These are phyloP conservation scores for Mortierella sp. DNA, from an alignment of 371 early-diverging fungal genomes.

Conservation along the genomic window DNA sequence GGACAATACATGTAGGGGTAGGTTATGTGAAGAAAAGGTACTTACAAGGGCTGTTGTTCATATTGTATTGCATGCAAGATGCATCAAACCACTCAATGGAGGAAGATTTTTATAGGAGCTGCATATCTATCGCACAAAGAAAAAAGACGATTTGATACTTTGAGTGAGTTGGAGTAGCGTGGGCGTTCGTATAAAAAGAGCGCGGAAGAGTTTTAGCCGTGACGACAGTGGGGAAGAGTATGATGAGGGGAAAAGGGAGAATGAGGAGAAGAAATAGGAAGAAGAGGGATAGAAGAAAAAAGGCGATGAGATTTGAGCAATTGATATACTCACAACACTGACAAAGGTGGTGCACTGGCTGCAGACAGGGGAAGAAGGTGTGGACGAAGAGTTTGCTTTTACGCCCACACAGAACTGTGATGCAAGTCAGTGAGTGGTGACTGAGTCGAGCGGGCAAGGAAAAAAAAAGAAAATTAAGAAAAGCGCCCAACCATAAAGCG, in stretches of 20 bases:
- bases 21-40: no score
- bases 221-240: not conserved
- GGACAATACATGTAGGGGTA: no score
- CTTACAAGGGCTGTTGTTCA: not conserved
- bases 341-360: not conserved
- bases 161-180: not conserved
- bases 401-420: not conserved
- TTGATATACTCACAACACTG: not conserved
- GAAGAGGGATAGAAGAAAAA: not conserved
- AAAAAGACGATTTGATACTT: not conserved
- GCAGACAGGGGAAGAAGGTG: not conserved
- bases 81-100: constrained; percentile 1
- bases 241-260: not conserved
- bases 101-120: not conserved
- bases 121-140: not conserved
- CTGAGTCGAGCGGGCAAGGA: not conserved
- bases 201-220: constrained; percentile 11
- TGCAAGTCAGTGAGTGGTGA: not conserved
- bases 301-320: not conserved
- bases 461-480: not conserved
- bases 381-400: not conserved
- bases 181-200: constrained; percentile 6
- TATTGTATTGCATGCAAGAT: not conserved
- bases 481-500: not conserved
- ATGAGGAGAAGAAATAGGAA: not conserved